Percentiles rank a stretch among this genome's conserved stretches.
Evolutionary conservation across 2,329 filamentous ascomycete species (phyloP).

Genomic region (Aspergillus sp.): DNA sequence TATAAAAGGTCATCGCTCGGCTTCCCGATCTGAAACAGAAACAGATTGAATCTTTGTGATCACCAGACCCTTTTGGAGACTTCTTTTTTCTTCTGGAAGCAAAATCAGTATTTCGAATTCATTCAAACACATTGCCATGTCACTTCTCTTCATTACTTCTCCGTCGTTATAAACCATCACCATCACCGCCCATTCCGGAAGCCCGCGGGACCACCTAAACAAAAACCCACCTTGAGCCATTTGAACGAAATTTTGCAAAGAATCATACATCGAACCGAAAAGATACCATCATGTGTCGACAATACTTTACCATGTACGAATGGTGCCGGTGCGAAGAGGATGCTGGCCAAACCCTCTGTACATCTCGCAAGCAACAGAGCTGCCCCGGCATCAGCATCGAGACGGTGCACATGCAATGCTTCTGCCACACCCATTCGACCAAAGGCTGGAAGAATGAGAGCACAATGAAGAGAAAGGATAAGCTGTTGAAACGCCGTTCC

Average conservation of each 20-base stretch:
- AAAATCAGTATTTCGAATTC: background rate
- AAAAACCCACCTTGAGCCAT: too few relatives aligned
- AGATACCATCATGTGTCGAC: slow-evolving; percentile 27
- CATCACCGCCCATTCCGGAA: background rate
- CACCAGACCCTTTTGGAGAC: background rate
- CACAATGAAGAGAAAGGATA: slow-evolving; percentile 19
- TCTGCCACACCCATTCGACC: slow-evolving; percentile 31
- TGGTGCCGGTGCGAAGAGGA: slow-evolving; percentile 37
- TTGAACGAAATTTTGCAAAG: too few relatives aligned
- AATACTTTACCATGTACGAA: slow-evolving; percentile 32
- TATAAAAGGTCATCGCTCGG: background rate
- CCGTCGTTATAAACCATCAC: background rate
- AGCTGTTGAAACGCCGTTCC: slow-evolving; percentile 2
- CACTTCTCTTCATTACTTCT: background rate
- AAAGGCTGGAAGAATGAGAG: slow-evolving; percentile 27
- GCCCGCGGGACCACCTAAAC: background rate
- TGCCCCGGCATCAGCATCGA: slow-evolving; percentile 29
- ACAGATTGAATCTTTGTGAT: background rate
- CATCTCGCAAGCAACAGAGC: slow-evolving; percentile 18
- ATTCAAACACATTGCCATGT: background rate
- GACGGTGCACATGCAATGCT: slow-evolving; percentile 35
- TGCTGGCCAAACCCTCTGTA: slow-evolving; percentile 25
- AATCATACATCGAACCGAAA: too few relatives aligned
- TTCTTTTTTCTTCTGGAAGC: background rate
- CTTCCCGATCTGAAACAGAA: background rate